Percentiles rank a stretch among this genome's conserved stretches.
These are phyloP conservation scores for Epichloe sp. DNA, from an alignment of 2,329 filamentous ascomycete genomes.

Conservation along the genomic window DNA sequence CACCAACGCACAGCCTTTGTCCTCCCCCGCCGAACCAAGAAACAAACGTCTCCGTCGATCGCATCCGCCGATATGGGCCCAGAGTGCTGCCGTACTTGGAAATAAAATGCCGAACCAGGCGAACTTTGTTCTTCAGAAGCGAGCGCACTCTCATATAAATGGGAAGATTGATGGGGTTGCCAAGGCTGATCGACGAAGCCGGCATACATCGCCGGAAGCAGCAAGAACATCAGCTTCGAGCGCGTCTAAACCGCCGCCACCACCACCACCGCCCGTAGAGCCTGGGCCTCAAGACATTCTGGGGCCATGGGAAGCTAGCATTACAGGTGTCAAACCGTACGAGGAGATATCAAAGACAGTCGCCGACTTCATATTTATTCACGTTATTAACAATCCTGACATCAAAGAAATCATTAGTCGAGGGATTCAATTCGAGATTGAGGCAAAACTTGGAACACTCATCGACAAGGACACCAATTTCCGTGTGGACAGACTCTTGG, in stretches of 20 bases:
- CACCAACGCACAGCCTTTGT: constrained; percentile 12
- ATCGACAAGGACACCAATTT: constrained; percentile 59
- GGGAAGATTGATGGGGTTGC: constrained; percentile 21
- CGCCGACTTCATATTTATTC: constrained; percentile 68
- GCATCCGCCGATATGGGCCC: constrained; percentile 36
- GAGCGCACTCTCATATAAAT: constrained; percentile 22
- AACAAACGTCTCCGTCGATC: constrained; percentile 27
- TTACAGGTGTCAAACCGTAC: constrained; percentile 56
- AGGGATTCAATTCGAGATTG: constrained; percentile 74
- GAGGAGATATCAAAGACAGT: constrained; percentile 64
- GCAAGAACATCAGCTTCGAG: constrained; percentile 18
- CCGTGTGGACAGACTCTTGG: constrained; percentile 53
- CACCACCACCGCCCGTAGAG: constrained; percentile 13
- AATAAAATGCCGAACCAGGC: constrained; percentile 25
- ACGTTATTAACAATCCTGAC: constrained; percentile 56
- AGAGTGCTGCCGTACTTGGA: constrained; percentile 22
- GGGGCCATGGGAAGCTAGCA: constrained; percentile 51
- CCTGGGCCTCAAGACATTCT: constrained; percentile 25
- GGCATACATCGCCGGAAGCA: constrained; percentile 34
- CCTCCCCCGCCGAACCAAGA: constrained; percentile 20
- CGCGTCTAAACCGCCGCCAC: constrained; percentile 9
- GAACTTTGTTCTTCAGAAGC: constrained; percentile 34
- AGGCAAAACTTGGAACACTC: constrained; percentile 81
- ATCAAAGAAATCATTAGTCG: constrained; percentile 48
- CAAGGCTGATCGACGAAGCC: constrained; percentile 24